phyloP scores from a whole-genome alignment of 2,329 filamentous ascomycete genomes.

The Trichoderma semiorbis region DNA sequence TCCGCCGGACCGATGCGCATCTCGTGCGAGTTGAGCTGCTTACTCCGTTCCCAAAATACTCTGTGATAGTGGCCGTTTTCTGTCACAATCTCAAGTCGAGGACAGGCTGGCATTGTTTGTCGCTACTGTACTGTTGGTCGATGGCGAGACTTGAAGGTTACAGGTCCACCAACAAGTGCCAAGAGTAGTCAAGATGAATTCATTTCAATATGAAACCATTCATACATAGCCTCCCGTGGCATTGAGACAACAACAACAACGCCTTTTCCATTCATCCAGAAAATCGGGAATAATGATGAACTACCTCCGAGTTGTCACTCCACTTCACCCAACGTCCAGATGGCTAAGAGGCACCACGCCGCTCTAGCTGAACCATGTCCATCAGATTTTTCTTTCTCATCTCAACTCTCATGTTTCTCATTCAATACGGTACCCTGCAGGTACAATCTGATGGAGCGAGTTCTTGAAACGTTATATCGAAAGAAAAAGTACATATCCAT shows the following conservation, averaged over 20 bases:
- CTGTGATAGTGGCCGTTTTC: not conserved
- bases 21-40: not conserved
- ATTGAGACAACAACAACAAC: not conserved
- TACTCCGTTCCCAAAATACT: not conserved
- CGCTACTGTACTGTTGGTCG: not conserved
- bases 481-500: not conserved
- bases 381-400: not conserved
- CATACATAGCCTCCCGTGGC: not conserved
- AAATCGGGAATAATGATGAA: not conserved
- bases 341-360: not conserved
- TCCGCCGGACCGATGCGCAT: slow-evolving; percentile 10
- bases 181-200: not conserved
- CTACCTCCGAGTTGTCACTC: not conserved
- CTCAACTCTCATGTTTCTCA: not conserved
- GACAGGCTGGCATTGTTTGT: not conserved
- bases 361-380: not conserved
- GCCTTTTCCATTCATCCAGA: not conserved
- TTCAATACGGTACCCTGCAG: not conserved
- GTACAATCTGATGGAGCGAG: not conserved
- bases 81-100: not conserved
- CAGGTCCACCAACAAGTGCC: not conserved
- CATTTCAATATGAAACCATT: not conserved
- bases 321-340: not conserved
- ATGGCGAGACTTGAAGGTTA: not conserved
- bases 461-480: not conserved